Percentiles rank a stretch among this genome's conserved stretches.
phyloP scores from a whole-genome alignment of 192 early-diverging fungal genomes.

The Podila epicladia region DNA sequence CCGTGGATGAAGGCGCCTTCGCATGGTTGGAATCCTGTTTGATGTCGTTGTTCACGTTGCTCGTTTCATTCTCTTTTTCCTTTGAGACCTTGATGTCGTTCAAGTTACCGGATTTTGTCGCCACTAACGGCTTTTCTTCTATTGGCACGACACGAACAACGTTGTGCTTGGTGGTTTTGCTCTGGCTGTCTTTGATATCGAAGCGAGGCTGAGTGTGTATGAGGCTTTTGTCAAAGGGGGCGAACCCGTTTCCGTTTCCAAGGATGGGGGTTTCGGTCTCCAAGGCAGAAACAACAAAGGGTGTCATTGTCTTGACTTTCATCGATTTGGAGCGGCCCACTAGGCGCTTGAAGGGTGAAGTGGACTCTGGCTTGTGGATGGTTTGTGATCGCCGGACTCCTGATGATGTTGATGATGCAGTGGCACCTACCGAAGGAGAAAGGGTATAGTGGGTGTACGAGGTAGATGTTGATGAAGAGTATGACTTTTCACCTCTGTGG shows the following conservation, averaged over 20 bases:
- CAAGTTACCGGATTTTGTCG: neutral
- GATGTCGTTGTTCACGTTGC: neutral
- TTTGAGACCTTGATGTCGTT: neutral
- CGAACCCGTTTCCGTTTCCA: slow-evolving; percentile 22
- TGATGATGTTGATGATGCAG: neutral
- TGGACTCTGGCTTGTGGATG: slow-evolving; percentile 13
- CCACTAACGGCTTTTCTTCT: neutral
- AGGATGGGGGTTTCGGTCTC: slow-evolving; percentile 3
- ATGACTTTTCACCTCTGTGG: slow-evolving; percentile 11
- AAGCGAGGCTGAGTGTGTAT: neutral
- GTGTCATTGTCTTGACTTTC: slow-evolving; percentile 19
- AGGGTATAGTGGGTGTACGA: neutral
- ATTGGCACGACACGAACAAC: no score
- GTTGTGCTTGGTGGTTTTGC: neutral
- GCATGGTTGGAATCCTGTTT: neutral
- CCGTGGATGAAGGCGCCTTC: neutral
- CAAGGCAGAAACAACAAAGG: neutral
- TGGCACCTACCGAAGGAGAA: neutral
- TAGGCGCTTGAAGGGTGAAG: slow-evolving; percentile 31
- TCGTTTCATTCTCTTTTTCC: neutral
- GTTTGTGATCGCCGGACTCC: slow-evolving; percentile 31
- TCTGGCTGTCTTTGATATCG: neutral
- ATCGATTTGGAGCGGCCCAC: slow-evolving; percentile 45
- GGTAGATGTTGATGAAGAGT: neutral
- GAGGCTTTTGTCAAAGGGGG: slow-evolving; percentile 14